These are phyloP conservation scores for Coprinellus micaceus DNA, from an alignment of 768 basidiomycete species.

Conservation along the genomic window DNA sequence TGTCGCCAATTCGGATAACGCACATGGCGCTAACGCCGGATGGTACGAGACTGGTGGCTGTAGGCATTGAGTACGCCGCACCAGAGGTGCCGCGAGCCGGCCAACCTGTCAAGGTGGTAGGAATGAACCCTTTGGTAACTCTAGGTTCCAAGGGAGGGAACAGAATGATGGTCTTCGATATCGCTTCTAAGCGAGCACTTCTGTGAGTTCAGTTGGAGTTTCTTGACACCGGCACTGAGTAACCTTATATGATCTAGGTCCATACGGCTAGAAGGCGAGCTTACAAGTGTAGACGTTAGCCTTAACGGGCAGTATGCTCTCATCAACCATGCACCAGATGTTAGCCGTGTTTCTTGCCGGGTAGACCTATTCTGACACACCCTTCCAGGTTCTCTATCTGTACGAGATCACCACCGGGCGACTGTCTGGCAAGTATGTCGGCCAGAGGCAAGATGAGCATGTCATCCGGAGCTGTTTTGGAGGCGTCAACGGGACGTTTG, in stretches of 20 bases:
- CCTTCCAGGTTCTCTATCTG: slow-evolving; percentile 77
- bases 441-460: slow-evolving; percentile 79
- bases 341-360: slow-evolving; percentile 35
- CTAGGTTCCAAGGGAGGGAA: slow-evolving; percentile 43
- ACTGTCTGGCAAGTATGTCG: slow-evolving; percentile 76
- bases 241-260: too few species aligned
- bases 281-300: slow-evolving; percentile 86
- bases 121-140: slow-evolving; percentile 4
- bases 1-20: slow-evolving; percentile 73
- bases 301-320: slow-evolving; percentile 83
- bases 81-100: neutral
- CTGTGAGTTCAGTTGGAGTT: slow-evolving; percentile 44
- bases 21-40: slow-evolving; percentile 88
- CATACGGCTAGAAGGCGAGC: slow-evolving; percentile 67
- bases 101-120: neutral
- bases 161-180: slow-evolving; percentile 74
- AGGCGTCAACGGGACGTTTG: slow-evolving; percentile 81
- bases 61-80: slow-evolving; percentile 55
- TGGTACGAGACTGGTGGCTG: slow-evolving; percentile 76
- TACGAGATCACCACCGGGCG: slow-evolving; percentile 74
- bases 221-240: too few species aligned
- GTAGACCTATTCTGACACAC: slow-evolving; percentile 15
- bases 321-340: slow-evolving; percentile 84
- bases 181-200: slow-evolving; percentile 63
- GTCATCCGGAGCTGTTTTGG: slow-evolving; percentile 94